These are phyloP conservation scores for Penicillium sp. DNA, from an alignment of 2,329 filamentous ascomycete species.

Conservation along the genomic window DNA sequence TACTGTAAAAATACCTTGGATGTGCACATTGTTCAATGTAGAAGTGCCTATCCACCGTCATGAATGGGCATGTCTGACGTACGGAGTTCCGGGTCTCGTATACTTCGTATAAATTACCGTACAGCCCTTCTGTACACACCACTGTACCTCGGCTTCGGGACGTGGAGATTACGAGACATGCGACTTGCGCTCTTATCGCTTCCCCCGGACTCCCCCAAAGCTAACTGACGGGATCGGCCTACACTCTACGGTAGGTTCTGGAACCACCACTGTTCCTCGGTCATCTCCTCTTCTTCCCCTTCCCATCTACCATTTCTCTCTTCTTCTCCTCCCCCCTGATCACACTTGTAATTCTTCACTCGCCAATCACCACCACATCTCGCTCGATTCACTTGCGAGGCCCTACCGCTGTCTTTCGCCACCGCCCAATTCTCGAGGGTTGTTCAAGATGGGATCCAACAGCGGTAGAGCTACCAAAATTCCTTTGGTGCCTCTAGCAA, in stretches of 20 bases:
- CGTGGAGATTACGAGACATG: constrained; percentile 33
- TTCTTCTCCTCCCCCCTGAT: not conserved
- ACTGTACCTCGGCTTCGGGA: constrained; percentile 38
- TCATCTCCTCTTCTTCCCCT: constrained; percentile 4
- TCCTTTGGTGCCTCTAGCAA: constrained; percentile 79
- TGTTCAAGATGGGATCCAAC: constrained; percentile 38
- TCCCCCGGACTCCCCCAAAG: constrained; percentile 31
- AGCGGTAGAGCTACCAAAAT: constrained; percentile 51
- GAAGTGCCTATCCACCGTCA: not conserved
- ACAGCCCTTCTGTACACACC: not conserved
- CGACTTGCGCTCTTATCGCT: constrained; percentile 27
- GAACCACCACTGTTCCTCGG: constrained; percentile 24
- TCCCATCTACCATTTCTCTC: not conserved
- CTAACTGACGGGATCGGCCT: not conserved
- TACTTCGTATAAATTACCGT: constrained; percentile 4
- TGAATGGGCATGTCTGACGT: constrained; percentile 22
- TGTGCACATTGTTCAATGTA: not conserved
- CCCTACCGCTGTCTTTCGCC: constrained; percentile 4
- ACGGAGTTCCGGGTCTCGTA: not conserved
- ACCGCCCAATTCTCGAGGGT: not conserved
- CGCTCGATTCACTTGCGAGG: not conserved
- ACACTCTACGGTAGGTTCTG: constrained; percentile 26
- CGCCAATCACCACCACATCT: not conserved
- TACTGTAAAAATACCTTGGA: not conserved
- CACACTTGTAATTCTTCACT: not conserved